Conservation (phyloP, 2,329 filamentous ascomycete species). For the Xylaria polymorpha region DNA sequence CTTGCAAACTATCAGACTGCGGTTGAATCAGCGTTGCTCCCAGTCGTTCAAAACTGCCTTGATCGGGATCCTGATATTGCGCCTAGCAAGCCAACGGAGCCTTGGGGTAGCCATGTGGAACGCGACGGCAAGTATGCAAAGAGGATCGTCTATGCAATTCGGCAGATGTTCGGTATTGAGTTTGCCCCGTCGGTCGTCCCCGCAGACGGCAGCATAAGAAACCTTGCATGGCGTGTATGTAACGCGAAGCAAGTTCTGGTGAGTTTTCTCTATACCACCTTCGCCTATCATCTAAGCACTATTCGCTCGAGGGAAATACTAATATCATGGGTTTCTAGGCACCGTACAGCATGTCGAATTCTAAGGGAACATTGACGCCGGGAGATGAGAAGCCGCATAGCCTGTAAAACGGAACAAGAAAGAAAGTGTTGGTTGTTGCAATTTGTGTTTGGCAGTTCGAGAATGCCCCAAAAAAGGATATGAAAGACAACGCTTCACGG, state of each 20-base stretch:
- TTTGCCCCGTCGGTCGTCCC: slow-evolving; percentile 92
- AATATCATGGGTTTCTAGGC: slow-evolving; percentile 60
- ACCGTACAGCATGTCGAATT: slow-evolving; percentile 77
- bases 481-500: not conserved
- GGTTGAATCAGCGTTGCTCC: slow-evolving; percentile 81
- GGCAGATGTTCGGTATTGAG: slow-evolving; percentile 97
- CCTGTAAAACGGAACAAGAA: slow-evolving; percentile 4
- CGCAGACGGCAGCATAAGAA: slow-evolving; percentile 89
- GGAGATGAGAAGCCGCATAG: slow-evolving; percentile 45
- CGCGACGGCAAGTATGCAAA: slow-evolving; percentile 89
- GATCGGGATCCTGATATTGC: slow-evolving; percentile 93
- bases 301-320: slow-evolving; percentile 30
- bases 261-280: slow-evolving; percentile 52
- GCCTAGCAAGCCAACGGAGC: slow-evolving; percentile 80
- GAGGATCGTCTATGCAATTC: slow-evolving; percentile 91
- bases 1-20: slow-evolving; percentile 73
- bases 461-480: not conserved
- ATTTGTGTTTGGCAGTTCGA: not conserved
- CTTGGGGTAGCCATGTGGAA: slow-evolving; percentile 87
- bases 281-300: not conserved
- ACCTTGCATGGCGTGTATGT: slow-evolving; percentile 92
- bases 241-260: slow-evolving; percentile 96
- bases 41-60: slow-evolving; percentile 89
- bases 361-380: slow-evolving; percentile 71
- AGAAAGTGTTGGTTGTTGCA: not conserved